Percentiles rank a stretch among this genome's conserved stretches.
These are phyloP conservation scores for Larix sibirica DNA, from an alignment of 83 land plant genomes.

Conservation along the genomic window DNA sequence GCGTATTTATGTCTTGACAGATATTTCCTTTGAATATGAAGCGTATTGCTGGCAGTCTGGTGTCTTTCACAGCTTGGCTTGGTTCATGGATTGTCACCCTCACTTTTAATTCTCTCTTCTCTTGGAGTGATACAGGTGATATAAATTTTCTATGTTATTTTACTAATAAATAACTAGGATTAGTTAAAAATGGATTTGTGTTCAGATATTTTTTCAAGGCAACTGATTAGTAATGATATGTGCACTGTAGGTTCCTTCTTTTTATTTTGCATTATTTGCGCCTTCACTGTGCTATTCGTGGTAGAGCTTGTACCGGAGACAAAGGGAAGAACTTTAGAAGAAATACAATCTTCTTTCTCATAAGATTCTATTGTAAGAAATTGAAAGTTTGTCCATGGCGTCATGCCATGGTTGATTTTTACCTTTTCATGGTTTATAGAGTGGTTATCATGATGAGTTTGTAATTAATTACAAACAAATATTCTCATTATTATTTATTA, in stretches of 20 bases:
- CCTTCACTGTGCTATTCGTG: slow-evolving; percentile 44
- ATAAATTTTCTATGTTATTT: not conserved
- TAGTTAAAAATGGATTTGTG: not conserved
- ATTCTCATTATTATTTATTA: too few relatives aligned
- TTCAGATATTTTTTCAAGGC: not conserved
- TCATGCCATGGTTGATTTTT: too few relatives aligned
- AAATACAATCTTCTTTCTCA: slow-evolving; percentile 33
- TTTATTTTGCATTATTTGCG: slow-evolving; percentile 35
- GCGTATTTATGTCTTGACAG: slow-evolving; percentile 12
- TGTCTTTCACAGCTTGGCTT: slow-evolving; percentile 56
- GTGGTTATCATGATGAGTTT: too few relatives aligned
- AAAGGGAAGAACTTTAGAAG: slow-evolving; percentile 60
- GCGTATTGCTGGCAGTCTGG: slow-evolving; percentile 66
- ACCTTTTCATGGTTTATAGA: too few relatives aligned
- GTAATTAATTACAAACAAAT: too few relatives aligned
- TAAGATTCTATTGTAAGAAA: too few relatives aligned
- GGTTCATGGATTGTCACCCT: slow-evolving; percentile 55
- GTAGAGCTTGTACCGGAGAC: slow-evolving; percentile 66
- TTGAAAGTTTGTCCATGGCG: too few relatives aligned
- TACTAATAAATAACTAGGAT: not conserved
- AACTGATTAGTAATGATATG: not conserved
- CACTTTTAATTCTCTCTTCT: slow-evolving; percentile 54
- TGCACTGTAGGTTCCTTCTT: slow-evolving; percentile 46
- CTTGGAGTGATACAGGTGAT: slow-evolving; percentile 64
- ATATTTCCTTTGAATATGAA: slow-evolving; percentile 67